Evolutionary conservation across 129 eudicot species (phyloP).

Genomic region (Deinandra increscens): DNA sequence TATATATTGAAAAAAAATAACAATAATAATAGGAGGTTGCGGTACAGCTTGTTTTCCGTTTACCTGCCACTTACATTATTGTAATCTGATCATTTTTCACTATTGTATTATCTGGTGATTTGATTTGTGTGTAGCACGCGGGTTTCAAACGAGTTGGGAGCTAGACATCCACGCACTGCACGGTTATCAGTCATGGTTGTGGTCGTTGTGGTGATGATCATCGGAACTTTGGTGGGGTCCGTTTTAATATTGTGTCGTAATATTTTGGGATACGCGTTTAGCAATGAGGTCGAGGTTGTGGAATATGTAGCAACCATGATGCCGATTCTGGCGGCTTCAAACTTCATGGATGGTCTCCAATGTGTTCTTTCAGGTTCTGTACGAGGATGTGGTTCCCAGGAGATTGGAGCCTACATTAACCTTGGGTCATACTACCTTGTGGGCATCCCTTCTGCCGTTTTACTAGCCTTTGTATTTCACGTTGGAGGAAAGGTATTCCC

Average conservation of each 20-base stretch:
- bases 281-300: slow-evolving; percentile 70
- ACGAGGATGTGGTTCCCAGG: slow-evolving; percentile 88
- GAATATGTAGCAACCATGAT: slow-evolving; percentile 62
- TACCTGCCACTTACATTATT: too few species aligned
- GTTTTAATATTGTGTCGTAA: slow-evolving; percentile 54
- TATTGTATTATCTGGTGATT: too few species aligned
- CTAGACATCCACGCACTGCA: slow-evolving; percentile 71
- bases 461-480: slow-evolving; percentile 62
- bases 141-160: slow-evolving; percentile 90
- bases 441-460: slow-evolving; percentile 68
- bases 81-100: too few species aligned
- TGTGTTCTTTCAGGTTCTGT: slow-evolving; percentile 75
- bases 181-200: slow-evolving; percentile 59
- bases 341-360: slow-evolving; percentile 64
- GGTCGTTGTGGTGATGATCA: slow-evolving; percentile 36
- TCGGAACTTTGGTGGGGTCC: slow-evolving; percentile 51
- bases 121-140: slow-evolving; percentile 48
- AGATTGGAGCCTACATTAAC: slow-evolving; percentile 74
- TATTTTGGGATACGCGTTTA: slow-evolving; percentile 77
- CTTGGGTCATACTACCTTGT: slow-evolving; percentile 81
- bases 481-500: slow-evolving; percentile 86
- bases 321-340: slow-evolving; percentile 64
- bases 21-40: too few species aligned
- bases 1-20: too few species aligned
- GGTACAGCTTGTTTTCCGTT: too few species aligned